Base-by-base conservation (phyloP, 2,329 filamentous ascomycete genomes). In the Fusarium drepaniforme region DNA sequence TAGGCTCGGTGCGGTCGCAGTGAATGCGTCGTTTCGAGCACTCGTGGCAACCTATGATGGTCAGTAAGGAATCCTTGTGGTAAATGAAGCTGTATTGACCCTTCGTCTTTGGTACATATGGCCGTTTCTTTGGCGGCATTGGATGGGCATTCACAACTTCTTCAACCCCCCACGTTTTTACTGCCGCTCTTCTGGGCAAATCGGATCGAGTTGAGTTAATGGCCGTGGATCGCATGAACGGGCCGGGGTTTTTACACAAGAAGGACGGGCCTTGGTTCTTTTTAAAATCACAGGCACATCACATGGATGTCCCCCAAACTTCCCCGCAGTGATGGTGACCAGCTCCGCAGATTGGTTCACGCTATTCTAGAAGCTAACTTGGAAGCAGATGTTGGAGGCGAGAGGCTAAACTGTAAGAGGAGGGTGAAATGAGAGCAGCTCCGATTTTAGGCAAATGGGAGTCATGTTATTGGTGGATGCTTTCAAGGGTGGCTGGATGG, bases 41-140 rank as follows among this genome's bases (percentile, higher is more conserved):
- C 12, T 79, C 77, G 30, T 79, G 75, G 1, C 77, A 79, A 9
- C 77, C 77, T 78, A 2, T 0, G 12, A 15, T 2, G 0, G 28
- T 59, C 5, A 44, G 16, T 30, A 30, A 30, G 28, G 28, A 30
- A 30, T 30, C 28, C 28, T 30, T 30, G 28, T 30, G 28, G 28
- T 9, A 37, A 2, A 2, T 15, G 3, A 25, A 8, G 5, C 18
- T 64, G 53, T 8, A 44, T 62, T 25, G 11, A 78, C 77, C 77
- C 38, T 78, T 79, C 8, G 74, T 75, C 58, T 78, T 78, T 38
- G 76, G 75, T 56, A 78, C 74, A 33, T 78, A 78, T 61, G 73
- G 71, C 21, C 77, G 73, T 71, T 78, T 78, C 62, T 76, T 78
- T 8, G 73, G 75, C 13, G 76, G 71, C 77, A 78, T 35, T 35